Percentiles rank a stretch among this genome's conserved stretches.
Evolutionary conservation across 176 grass and related monocot genomes (phyloP).

Genomic region (Ensete glaucum): DNA sequence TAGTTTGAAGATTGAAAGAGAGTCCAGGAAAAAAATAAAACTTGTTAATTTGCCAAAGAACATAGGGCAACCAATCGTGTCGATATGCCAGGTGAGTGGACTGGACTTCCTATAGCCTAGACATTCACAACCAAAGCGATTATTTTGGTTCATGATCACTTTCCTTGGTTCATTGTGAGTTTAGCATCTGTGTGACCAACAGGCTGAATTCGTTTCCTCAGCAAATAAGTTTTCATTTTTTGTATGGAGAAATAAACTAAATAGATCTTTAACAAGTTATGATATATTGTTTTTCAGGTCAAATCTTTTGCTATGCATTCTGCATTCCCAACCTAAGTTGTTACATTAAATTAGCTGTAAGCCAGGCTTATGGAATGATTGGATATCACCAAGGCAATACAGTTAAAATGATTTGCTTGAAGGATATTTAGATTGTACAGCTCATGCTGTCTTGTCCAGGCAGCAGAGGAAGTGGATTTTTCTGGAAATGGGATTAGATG

Average conservation of each 20-base stretch:
- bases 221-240: neutral
- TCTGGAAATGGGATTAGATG: conserved; percentile 90
- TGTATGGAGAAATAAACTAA: neutral
- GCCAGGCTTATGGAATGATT: neutral
- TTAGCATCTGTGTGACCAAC: neutral
- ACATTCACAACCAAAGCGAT: neutral
- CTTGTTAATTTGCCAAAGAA: conserved; percentile 71
- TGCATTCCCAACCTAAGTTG: conserved; percentile 6
- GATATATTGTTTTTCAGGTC: conserved; percentile 93
- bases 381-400: neutral
- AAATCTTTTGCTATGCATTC: neutral
- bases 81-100: conserved; percentile 74
- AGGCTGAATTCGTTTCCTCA: neutral
- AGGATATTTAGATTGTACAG: neutral
- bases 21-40: conserved; percentile 42
- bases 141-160: neutral
- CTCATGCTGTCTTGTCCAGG: conserved; percentile 34
- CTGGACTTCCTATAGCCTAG: neutral
- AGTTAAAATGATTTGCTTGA: neutral
- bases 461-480: conserved; percentile 85
- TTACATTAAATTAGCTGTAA: neutral
- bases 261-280: conserved; percentile 21
- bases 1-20: conserved; percentile 36
- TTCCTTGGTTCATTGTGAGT: neutral
- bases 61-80: conserved; percentile 55